phyloP scores from a whole-genome alignment of 176 grass and related monocot genomes.

The Echinochloa phyllopogon region DNA sequence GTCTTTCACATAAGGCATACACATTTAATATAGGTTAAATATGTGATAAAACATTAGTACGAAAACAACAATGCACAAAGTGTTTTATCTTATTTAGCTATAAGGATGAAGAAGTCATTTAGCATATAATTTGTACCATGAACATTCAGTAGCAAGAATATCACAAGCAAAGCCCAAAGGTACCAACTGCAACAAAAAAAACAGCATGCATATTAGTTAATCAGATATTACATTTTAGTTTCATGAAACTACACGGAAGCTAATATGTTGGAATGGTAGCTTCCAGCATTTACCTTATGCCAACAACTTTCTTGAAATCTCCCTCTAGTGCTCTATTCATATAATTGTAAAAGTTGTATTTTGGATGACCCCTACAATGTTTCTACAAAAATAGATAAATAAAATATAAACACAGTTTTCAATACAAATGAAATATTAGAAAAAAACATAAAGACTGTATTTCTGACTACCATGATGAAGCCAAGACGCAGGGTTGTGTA shows the following conservation, averaged over 20 bases:
- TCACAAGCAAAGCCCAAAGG: constrained; percentile 81
- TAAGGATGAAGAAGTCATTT: background rate
- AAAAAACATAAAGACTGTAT: background rate
- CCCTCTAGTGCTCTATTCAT: constrained; percentile 84
- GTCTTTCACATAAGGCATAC: background rate
- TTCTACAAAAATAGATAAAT: constrained; percentile 41
- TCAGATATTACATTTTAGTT: background rate
- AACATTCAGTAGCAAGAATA: constrained; percentile 86
- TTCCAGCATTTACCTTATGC: constrained; percentile 66
- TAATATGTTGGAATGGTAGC: background rate
- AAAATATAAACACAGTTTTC: background rate
- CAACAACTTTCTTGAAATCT: constrained; percentile 91
- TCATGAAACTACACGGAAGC: background rate
- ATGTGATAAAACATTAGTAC: background rate
- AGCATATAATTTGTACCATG: constrained; percentile 48
- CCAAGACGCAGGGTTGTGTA: constrained; percentile 81
- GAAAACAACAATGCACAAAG: background rate
- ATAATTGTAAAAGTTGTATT: constrained; percentile 85
- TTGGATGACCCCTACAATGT: constrained; percentile 69
- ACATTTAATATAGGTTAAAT: background rate
- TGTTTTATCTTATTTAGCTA: background rate
- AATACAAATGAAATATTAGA: background rate
- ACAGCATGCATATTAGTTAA: background rate
- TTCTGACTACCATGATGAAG: constrained; percentile 67
- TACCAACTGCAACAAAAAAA: constrained; percentile 73